Conservation (phyloP, 768 basidiomycete genomes). For the Amanita subjunquillea region DNA sequence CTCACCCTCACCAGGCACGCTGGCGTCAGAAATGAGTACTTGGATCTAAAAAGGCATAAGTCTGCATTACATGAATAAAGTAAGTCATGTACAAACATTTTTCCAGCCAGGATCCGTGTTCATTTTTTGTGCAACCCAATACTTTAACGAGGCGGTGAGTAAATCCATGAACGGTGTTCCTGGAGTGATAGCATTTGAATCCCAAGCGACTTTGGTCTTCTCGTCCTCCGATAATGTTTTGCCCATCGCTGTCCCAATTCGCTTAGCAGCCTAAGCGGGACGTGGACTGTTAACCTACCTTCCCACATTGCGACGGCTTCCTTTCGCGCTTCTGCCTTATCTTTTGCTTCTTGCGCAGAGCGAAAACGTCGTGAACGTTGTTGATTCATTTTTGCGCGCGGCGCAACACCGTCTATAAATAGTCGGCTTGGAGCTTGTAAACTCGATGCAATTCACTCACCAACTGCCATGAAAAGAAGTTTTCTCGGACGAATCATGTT, state of each 20-base stretch:
- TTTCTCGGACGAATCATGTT: constrained; percentile 95
- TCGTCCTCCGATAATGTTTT: constrained; percentile 76
- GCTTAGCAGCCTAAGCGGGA: background rate
- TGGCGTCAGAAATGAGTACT: constrained; percentile 94
- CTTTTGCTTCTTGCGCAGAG: constrained; percentile 87
- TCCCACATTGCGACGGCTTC: constrained; percentile 83
- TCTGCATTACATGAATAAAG: background rate
- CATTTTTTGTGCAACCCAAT: constrained; percentile 95
- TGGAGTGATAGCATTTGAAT: constrained; percentile 97
- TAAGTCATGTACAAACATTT: constrained; percentile 39
- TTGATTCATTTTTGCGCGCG: constrained; percentile 99
- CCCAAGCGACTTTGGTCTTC: constrained; percentile 82
- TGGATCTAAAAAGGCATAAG: constrained; percentile 48
- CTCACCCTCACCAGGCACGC: constrained; percentile 97
- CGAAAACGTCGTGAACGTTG: constrained; percentile 96
- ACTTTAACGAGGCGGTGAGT: constrained; percentile 77
- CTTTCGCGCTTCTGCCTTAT: constrained; percentile 81
- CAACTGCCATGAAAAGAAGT: constrained; percentile 97
- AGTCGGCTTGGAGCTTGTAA: background rate
- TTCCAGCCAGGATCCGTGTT: constrained; percentile 96
- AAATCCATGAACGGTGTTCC: constrained; percentile 98
- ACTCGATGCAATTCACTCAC: constrained; percentile 29
- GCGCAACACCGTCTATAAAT: constrained; percentile 83
- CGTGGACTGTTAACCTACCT: constrained; percentile 32
- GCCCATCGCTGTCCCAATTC: constrained; percentile 69